Evolutionary conservation across 371 early-diverging fungal species (phyloP).

Genomic region (Massospora cicadina): DNA sequence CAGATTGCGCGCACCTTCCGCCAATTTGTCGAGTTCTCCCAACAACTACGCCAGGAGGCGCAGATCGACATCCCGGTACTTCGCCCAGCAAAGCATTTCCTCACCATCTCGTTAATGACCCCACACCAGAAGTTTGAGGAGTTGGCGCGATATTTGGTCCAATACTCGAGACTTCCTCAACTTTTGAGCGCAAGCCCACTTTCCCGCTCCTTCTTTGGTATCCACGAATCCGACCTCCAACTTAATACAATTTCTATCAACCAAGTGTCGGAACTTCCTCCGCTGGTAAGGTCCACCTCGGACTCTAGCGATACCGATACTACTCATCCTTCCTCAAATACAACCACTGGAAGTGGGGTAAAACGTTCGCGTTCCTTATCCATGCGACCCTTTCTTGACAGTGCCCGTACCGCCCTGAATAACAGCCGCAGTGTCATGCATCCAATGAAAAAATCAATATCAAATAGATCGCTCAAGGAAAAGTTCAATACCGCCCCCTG

Average conservation of each 20-base stretch:
- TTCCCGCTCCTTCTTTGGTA: not conserved
- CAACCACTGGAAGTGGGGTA: no score
- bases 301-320: not conserved
- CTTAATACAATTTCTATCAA: not conserved
- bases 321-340: not conserved
- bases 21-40: not conserved
- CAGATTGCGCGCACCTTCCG: not conserved
- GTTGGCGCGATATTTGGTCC: not conserved
- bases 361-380: not conserved
- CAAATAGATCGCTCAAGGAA: not conserved
- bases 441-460: not conserved
- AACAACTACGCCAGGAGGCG: not conserved
- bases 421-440: not conserved
- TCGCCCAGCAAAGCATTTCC: not conserved
- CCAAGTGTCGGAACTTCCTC: not conserved
- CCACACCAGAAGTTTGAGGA: conserved; percentile 1
- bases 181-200: not conserved
- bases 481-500: not conserved
- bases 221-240: not conserved
- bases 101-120: not conserved
- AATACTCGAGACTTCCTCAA: not conserved
- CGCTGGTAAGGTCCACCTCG: not conserved
- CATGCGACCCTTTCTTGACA: not conserved
- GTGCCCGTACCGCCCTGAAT: not conserved
- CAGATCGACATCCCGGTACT: not conserved